phyloP scores from a whole-genome alignment of 106 monocot species.

The Cymbidium sinense region DNA sequence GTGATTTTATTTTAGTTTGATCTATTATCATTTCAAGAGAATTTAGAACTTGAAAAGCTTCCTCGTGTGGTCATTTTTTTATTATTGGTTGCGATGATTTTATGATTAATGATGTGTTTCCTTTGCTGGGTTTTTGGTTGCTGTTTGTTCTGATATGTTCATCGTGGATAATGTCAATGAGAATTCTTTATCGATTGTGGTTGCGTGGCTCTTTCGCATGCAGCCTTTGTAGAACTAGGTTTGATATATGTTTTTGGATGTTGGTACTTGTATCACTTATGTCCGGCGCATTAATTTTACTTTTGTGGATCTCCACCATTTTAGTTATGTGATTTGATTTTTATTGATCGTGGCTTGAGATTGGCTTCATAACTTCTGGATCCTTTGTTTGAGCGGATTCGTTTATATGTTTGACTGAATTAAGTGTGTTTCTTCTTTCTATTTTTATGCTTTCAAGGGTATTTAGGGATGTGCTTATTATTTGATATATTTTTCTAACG shows the following conservation, averaged over 20 bases:
- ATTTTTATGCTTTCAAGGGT: background rate
- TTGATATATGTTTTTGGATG: too few relatives aligned
- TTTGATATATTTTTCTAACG: background rate
- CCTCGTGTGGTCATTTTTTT: background rate
- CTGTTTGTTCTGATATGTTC: background rate
- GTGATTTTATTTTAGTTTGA: background rate
- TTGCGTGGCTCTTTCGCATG: too few relatives aligned
- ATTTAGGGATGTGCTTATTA: background rate
- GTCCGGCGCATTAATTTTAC: too few relatives aligned
- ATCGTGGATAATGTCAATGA: background rate
- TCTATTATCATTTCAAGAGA: background rate
- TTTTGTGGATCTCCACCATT: too few relatives aligned
- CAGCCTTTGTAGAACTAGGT: too few relatives aligned
- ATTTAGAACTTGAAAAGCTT: background rate
- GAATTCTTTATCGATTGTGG: background rate
- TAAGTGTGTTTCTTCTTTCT: too few relatives aligned
- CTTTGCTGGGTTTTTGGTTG: background rate
- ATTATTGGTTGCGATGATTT: background rate
- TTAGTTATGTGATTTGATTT: too few relatives aligned
- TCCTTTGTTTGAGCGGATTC: too few relatives aligned
- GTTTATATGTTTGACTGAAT: too few relatives aligned
- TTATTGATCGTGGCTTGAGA: too few relatives aligned
- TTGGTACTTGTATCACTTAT: too few relatives aligned
- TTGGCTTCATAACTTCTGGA: too few relatives aligned
- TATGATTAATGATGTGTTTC: background rate